These are phyloP conservation scores for Trichocladium antarcticum DNA, from an alignment of 495 filamentous ascomycete species.

Conservation along the genomic window DNA sequence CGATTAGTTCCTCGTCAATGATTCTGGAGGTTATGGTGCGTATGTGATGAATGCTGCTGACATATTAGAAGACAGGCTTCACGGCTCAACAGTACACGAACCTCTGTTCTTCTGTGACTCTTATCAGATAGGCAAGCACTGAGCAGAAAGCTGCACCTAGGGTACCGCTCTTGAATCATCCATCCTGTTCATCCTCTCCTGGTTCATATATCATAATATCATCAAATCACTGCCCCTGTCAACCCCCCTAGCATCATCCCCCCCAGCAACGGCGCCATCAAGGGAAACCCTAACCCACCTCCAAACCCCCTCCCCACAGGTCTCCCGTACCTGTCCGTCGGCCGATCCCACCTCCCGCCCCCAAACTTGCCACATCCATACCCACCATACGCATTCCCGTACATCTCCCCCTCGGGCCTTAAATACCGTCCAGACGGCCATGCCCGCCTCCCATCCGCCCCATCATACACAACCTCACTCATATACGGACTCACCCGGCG, in stretches of 20 bases:
- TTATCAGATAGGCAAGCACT: no score
- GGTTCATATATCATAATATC: no score
- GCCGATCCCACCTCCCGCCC: conserved; percentile 13
- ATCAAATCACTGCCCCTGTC: conserved; percentile 1
- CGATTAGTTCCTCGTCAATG: neutral
- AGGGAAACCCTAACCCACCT: conserved; percentile 10
- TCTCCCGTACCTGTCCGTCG: conserved; percentile 3
- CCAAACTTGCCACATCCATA: conserved; percentile 18
- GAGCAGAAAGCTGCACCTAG: no score
- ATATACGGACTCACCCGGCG: conserved; percentile 16
- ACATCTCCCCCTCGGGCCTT: conserved; percentile 19
- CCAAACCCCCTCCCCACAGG: conserved; percentile 9
- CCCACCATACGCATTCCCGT: conserved; percentile 19
- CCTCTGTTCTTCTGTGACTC: no score
- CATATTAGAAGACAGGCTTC: no score
- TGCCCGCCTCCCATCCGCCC: neutral
- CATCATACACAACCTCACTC: conserved; percentile 18
- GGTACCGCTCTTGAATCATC: no score
- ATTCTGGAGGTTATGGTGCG: neutral
- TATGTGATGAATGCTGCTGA: no score
- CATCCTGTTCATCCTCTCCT: no score
- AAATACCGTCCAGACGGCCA: conserved; percentile 15
- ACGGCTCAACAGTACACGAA: no score
- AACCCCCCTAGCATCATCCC: conserved; percentile 12
- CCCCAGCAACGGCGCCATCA: conserved; percentile 8